Evolutionary conservation across 352 stramenopile genomes (phyloP), one percentile per base, ranked within the genome.

Genomic region (Phytophthora litchii): DNA sequence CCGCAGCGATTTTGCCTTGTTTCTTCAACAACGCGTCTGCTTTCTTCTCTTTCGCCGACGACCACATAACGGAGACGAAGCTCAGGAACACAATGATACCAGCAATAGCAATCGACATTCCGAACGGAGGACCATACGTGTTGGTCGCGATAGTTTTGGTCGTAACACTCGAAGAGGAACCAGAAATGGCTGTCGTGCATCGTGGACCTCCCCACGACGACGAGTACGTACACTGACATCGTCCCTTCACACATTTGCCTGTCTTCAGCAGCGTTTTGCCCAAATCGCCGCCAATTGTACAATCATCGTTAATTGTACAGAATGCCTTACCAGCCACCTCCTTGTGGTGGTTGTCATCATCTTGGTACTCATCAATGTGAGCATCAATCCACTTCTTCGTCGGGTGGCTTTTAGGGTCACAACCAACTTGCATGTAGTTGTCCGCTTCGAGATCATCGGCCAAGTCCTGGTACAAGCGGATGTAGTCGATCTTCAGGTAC

Each of bases 391-490:
- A 82, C 27, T 72, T 21, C n/a, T 61, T 63, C 2, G 72, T 79
- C 8, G 72, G 72, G 29, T 82, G 70, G 13, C 31, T 70, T 8
- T 51, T 20, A 1, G 72, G 72, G 29, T 79, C 67, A 20, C 72
- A 82, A 7, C 62, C 70, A 11, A 75, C 12, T 1, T 56, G 37
- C 69, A 81, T 75, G 44, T 56, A 61, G 32, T 54, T 61, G 38
- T 60, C 54, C 1, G 45, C 47, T 0, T 84, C 50, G 0, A 56
- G 37, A 21, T 65, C 47, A 4, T 25, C 32, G 8, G 35, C 83
- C 76, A 45, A 37, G 38, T 79, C 62, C 60, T 97, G 89, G 56
- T 96, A 97, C 13, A 96, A 46, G 10, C 89, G 80, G 23, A 96
- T 78, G 49, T 83, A 88, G 74, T 97, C 89, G 51, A 97, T 83